A percentile compares a stretch with the other conserved stretches of the same genome.
phyloP scores from a whole-genome alignment of 2,329 filamentous ascomycete genomes.

The Hypomyces perniciosus region DNA sequence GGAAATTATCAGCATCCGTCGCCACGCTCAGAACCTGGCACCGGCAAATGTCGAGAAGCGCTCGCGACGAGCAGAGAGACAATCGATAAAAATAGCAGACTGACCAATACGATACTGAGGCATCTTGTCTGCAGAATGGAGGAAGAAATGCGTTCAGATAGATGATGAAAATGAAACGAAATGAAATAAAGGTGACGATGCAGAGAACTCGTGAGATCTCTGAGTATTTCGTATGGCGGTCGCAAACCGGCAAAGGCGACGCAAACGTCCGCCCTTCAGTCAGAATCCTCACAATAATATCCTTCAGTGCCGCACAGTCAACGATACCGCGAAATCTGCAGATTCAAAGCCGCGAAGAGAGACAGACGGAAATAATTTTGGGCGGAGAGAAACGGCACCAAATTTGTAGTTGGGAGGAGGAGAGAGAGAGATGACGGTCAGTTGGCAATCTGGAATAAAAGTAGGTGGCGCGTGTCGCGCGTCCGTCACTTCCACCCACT shows the following conservation, averaged over 20 bases:
- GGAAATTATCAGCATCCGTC: neutral
- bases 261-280: no score
- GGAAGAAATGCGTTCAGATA: neutral
- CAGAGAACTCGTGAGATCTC: no score
- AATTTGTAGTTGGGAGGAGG: neutral
- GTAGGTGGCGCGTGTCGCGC: neutral
- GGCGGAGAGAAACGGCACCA: neutral
- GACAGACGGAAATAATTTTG: no score
- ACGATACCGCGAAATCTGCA: no score
- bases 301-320: no score
- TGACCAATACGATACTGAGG: constrained; percentile 43
- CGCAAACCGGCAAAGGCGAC: no score
- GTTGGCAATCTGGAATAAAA: neutral
- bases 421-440: neutral
- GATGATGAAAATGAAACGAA: constrained; percentile 3
- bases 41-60: neutral
- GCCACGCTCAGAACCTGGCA: no score
- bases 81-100: constrained; percentile 16
- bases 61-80: neutral
- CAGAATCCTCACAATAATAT: no score
- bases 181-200: neutral
- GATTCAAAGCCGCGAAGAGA: no score
- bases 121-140: constrained; percentile 28
- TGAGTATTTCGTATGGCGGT: no score
- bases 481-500: neutral